phyloP scores from a whole-genome alignment of 768 basidiomycete genomes.

The Lactarius quietus region DNA sequence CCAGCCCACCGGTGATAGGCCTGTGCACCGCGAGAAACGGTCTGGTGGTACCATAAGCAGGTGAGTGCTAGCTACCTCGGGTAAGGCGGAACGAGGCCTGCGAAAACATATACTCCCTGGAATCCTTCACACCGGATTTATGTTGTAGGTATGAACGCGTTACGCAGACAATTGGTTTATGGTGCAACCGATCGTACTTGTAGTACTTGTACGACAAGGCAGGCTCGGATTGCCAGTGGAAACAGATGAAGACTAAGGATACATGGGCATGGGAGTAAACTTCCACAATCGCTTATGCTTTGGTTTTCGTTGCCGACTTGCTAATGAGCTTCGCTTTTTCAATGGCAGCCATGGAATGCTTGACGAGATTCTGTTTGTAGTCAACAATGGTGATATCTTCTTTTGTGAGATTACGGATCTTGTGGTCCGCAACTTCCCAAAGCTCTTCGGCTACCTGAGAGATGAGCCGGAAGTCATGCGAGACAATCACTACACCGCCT shows the following conservation, averaged over 20 bases:
- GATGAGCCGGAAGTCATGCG: constrained; percentile 99
- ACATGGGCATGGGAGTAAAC: constrained; percentile 6
- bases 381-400: constrained; percentile 87
- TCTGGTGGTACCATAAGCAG: not conserved
- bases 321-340: constrained; percentile 93
- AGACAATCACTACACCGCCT: constrained; percentile 98
- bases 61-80: not conserved
- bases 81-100: not conserved
- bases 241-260: constrained; percentile 14
- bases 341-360: constrained; percentile 78
- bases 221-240: not conserved
- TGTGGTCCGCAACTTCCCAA: constrained; percentile 96
- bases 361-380: constrained; percentile 86
- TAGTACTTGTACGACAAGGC: not conserved
- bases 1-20: not conserved
- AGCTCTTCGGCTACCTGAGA: constrained; percentile 97
- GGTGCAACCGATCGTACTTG: not conserved
- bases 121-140: not conserved
- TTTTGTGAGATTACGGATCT: constrained; percentile 89
- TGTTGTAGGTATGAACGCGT: not conserved
- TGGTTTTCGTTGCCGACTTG: constrained; percentile 73
- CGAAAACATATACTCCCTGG: not conserved
- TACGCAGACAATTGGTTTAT: not conserved
- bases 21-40: not conserved
- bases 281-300: constrained; percentile 40